Evolutionary conservation across 257 asterid genomes (phyloP).

Genomic region (Nicotiana noctiflora): DNA sequence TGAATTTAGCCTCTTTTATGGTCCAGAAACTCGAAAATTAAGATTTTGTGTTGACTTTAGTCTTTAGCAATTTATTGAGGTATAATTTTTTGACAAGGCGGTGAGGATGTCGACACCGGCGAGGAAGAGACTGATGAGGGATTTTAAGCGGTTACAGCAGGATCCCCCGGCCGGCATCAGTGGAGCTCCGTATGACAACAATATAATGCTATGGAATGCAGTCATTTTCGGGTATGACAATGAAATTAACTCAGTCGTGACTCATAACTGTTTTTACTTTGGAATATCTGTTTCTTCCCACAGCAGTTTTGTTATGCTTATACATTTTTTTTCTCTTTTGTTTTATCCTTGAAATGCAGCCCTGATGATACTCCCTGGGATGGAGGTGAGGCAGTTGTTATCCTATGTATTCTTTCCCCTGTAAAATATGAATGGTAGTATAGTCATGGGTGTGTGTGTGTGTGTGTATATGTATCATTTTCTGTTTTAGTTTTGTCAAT

Average conservation of each 20-base stretch:
- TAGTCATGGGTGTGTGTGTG: no score
- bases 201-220: slow-evolving; percentile 92
- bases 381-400: slow-evolving; percentile 54
- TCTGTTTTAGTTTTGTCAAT: no score
- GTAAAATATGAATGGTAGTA: no score
- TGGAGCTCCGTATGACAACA: slow-evolving; percentile 79
- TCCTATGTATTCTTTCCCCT: neutral
- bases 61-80: no score
- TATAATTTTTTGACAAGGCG: neutral
- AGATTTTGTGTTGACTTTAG: no score
- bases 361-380: slow-evolving; percentile 97
- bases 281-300: no score
- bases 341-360: slow-evolving; percentile 35
- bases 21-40: no score
- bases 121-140: slow-evolving; percentile 88
- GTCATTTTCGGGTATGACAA: slow-evolving; percentile 69
- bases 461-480: no score
- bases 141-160: slow-evolving; percentile 81
- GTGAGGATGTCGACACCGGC: slow-evolving; percentile 79
- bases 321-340: neutral
- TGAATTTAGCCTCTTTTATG: no score
- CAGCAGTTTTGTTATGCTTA: no score
- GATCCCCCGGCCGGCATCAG: slow-evolving; percentile 95
- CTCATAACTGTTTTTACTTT: no score
- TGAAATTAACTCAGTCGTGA: no score